Base-by-base conservation (phyloP, 768 basidiomycete species). In the Leccinum barrowsii region DNA sequence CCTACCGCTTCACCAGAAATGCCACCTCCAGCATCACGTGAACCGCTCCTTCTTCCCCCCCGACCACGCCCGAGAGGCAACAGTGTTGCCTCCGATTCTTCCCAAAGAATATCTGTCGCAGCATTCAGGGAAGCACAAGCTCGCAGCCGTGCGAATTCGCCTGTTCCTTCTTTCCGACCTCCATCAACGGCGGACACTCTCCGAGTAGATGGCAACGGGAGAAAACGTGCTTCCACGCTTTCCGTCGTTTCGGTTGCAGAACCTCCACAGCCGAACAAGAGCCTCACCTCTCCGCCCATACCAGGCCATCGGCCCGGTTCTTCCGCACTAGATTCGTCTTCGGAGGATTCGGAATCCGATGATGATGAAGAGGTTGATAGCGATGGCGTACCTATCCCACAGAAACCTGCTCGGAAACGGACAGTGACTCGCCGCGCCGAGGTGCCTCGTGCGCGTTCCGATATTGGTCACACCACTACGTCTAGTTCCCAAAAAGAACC, bases 101-200 rank as follows among this genome's bases (percentile, higher is more conserved):
- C 85, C 2, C 89, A 89, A 61, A 82, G 88, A 54, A 91, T 92
- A 24, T 87, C 87, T 7, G 85, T 92, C 32, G 90, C 88, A 2
- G 90, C 90, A 3, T 92, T 92, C 68, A 82, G 87, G 55, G 89
- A 91, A 75, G 87, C 82, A 19, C 87, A 89, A 56, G 86, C 88
- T 4, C 76, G 88, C 44, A 78, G 85, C 62, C 71, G 77, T 26
- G 78, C 86, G 12, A 82, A 80, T 54, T 88, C 86, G 0, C 87
- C 88, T 10, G 77, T 73, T 0, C 81, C 85, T 30, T 82, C 76
- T 35, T 77, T 76, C 63, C 77, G 74, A 49, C 80, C 76, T 11
- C 76, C 76, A 30, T 77, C 73, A 3, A 51, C 66, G 17, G 57
- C 66, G 37, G 73, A 74, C 42, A 70, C 67, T 6, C 65, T 73